A percentile compares a stretch with the other conserved stretches of the same genome.
Evolutionary conservation across 2,329 filamentous ascomycete genomes (phyloP).

Genomic region (Diaporthe longicolla): DNA sequence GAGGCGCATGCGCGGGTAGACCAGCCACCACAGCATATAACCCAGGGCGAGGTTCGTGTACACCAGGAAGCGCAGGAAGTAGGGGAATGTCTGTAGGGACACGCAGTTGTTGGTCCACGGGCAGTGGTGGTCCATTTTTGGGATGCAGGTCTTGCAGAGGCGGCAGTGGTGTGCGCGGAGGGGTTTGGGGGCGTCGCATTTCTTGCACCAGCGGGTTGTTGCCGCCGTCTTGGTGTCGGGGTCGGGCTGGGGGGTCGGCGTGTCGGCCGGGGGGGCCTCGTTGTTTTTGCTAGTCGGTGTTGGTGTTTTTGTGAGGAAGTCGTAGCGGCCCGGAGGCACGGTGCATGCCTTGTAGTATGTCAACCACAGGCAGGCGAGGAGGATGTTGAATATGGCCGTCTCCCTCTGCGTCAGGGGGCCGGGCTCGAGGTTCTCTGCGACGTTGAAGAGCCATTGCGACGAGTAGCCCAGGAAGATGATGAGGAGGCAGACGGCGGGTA

Average conservation of each 20-base stretch:
- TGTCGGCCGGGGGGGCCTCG: neutral
- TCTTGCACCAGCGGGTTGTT: conserved; percentile 76
- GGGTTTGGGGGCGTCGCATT: conserved; percentile 81
- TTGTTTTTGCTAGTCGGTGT: neutral
- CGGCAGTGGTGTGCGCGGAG: conserved; percentile 86
- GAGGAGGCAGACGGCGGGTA: conserved; percentile 76
- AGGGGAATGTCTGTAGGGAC: conserved; percentile 83
- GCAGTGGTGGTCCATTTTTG: conserved; percentile 90
- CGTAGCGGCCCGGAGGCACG: conserved; percentile 70
- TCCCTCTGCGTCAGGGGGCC: conserved; percentile 72
- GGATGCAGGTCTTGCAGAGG: conserved; percentile 80
- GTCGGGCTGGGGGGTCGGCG: neutral
- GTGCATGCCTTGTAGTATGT: conserved; percentile 76
- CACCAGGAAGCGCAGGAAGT: conserved; percentile 84
- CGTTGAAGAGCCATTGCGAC: conserved; percentile 78
- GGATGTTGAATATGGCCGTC: conserved; percentile 74
- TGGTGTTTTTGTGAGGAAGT: conserved; percentile 52
- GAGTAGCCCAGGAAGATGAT: conserved; percentile 80
- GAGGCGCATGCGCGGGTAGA: conserved; percentile 70
- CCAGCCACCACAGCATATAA: conserved; percentile 71
- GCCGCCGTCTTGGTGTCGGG: conserved; percentile 46
- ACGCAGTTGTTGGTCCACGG: conserved; percentile 90
- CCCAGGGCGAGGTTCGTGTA: conserved; percentile 76
- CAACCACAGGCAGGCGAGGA: conserved; percentile 75
- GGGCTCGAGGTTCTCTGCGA: conserved; percentile 70